phyloP scores from a whole-genome alignment of 371 early-diverging fungal genomes.

The Mucor piriformis region DNA sequence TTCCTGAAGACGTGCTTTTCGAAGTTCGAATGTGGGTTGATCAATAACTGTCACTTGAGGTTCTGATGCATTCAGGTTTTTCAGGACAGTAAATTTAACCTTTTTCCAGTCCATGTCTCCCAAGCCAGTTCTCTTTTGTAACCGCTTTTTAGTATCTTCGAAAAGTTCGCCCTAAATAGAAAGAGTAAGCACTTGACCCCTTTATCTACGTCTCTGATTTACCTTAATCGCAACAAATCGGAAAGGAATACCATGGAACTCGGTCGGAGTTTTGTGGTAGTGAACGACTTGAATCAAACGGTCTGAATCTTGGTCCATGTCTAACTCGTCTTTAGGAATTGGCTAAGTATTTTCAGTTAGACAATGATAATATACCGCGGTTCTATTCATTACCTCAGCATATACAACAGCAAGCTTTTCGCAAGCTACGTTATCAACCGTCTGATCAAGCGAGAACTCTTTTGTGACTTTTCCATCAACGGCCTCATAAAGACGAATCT shows the following conservation, averaged over 20 bases:
- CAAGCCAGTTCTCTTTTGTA: conserved; percentile 75
- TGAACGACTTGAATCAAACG: conserved; percentile 69
- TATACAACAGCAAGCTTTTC: conserved; percentile 30
- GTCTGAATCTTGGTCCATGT: conserved; percentile 50
- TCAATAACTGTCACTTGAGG: conserved; percentile 36
- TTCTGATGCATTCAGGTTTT: conserved; percentile 21
- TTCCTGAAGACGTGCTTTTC: conserved; percentile 45
- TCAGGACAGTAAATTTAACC: conserved; percentile 64
- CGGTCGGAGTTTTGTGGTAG: conserved; percentile 68
- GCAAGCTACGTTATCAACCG: conserved; percentile 41
- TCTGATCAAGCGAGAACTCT: conserved; percentile 44
- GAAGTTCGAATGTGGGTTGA: conserved; percentile 57
- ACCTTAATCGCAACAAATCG: conserved; percentile 64
- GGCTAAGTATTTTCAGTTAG: conserved; percentile 42
- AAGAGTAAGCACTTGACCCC: not conserved
- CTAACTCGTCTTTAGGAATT: conserved; percentile 64
- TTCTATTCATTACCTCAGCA: conserved; percentile 36
- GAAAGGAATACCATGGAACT: conserved; percentile 86
- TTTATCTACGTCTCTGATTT: conserved; percentile 6
- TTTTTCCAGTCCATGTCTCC: conserved; percentile 87
- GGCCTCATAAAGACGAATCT: conserved; percentile 49
- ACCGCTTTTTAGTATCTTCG: conserved; percentile 68
- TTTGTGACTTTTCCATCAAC: conserved; percentile 40
- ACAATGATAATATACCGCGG: not conserved
- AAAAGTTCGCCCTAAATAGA: conserved; percentile 63